These are phyloP conservation scores for Tolypocladium ovalisporum DNA, from an alignment of 2,329 filamentous ascomycete genomes.

Conservation along the genomic window DNA sequence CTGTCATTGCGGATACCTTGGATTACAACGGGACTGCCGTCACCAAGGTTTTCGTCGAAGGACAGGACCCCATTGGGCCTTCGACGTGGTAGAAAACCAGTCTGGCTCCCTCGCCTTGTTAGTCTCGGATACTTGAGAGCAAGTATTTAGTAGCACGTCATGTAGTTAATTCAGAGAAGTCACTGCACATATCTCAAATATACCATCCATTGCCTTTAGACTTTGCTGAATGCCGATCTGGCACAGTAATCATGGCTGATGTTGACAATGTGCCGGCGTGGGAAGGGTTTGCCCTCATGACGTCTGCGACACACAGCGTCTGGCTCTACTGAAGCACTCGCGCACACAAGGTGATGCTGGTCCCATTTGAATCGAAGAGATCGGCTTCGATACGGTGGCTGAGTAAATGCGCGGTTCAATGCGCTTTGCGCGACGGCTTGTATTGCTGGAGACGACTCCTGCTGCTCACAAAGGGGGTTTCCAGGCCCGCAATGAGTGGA, in stretches of 20 bases:
- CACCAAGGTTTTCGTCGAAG: constrained; percentile 13
- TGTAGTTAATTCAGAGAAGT: not conserved
- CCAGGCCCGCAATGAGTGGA: not conserved
- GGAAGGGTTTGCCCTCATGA: not conserved
- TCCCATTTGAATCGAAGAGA: not conserved
- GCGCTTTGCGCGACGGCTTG: not conserved
- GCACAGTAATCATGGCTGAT: too few relatives aligned
- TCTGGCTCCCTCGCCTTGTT: not conserved
- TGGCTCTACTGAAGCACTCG: too few relatives aligned
- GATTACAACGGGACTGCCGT: constrained; percentile 16
- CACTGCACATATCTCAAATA: not conserved
- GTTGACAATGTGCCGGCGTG: too few relatives aligned
- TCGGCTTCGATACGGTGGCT: not conserved
- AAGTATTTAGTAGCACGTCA: not conserved
- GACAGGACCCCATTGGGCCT: constrained; percentile 16
- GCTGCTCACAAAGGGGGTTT: not conserved
- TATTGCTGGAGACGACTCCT: not conserved
- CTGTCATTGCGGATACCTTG: constrained; percentile 16
- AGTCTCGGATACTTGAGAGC: not conserved
- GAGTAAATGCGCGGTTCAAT: not conserved
- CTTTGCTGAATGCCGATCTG: too few relatives aligned
- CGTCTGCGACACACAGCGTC: too few relatives aligned
- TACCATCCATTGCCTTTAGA: not conserved
- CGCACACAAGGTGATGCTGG: not conserved
- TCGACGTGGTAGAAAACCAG: constrained; percentile 10